phyloP scores from a whole-genome alignment of 306 rosid species.

The Clitoria ternatea region DNA sequence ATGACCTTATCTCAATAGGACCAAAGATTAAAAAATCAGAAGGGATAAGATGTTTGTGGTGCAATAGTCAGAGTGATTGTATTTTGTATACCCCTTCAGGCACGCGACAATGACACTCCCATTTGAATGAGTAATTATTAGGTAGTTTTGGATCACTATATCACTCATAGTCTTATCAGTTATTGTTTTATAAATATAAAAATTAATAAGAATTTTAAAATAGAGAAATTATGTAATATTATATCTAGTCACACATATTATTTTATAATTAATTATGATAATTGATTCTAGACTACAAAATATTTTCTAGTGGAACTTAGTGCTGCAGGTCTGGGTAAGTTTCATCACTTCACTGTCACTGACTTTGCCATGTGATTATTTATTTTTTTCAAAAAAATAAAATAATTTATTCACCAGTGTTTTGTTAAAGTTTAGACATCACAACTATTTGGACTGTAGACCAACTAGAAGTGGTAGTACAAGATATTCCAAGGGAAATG shows the following conservation, averaged over 20 bases:
- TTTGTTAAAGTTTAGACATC: not conserved
- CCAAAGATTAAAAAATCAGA: not conserved
- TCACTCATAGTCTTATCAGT: too few relatives aligned
- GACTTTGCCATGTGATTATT: not conserved
- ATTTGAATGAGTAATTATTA: too few relatives aligned
- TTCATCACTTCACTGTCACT: not conserved
- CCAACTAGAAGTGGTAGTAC: not conserved
- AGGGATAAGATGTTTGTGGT: constrained; percentile 16
- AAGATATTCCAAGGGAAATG: not conserved
- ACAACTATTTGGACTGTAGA: not conserved
- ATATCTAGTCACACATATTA: too few relatives aligned
- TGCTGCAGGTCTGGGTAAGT: not conserved
- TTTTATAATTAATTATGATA: too few relatives aligned
- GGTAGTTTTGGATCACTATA: too few relatives aligned
- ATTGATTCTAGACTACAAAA: too few relatives aligned
- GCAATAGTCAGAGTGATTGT: not conserved
- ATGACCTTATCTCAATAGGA: constrained; percentile 12
- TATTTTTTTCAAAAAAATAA: too few relatives aligned
- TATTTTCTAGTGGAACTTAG: not conserved
- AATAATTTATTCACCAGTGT: not conserved
- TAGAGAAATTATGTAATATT: too few relatives aligned
- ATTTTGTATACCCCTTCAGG: not conserved
- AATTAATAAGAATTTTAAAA: too few relatives aligned
- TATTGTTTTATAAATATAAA: too few relatives aligned
- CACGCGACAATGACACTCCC: constrained; percentile 2